Base-by-base conservation (phyloP, 1,284 basidiomycete genomes). In the Cutaneotrichosporon sp. region DNA sequence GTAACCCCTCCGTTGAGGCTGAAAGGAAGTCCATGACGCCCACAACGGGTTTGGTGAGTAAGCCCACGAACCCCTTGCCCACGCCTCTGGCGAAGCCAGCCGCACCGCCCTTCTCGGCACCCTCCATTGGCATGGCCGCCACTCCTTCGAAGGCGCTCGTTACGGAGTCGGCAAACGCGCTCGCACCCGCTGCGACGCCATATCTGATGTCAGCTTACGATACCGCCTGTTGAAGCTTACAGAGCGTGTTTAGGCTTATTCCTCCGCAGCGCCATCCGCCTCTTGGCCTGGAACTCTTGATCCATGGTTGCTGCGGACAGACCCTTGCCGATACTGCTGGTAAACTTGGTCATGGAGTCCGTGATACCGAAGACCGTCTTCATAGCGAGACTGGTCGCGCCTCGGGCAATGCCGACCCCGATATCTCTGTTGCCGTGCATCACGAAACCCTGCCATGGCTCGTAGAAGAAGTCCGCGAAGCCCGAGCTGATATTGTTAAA, bases 401-500 rank as follows among this genome's bases (percentile, higher is more conserved):
- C 92, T 79, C 93, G 89, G 3, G 96, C 96, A 52, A 99, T 91
- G n/a, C 96, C 92, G 58, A 94, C 84, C 1, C 96, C 96, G 17
- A 99, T 77, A 64, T 98, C 96, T 66, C 85, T 86, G 75, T 96
- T 93, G 16, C 96, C 96, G 67, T 96, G 92, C 84, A 97, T 90
- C 51, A 99, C 88, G 31, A 94, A 88, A 32, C 94, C 94, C 59
- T 96, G 88, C 79, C 94, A 97, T 9, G 96, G 96, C 75, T 97
- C 96, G 67, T 98, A 97, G 79, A 98, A 98, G 62, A 98, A 93
- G 72, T 98, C 96, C 43, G 89, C 88, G 8, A 98, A 90, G n/a
- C 96, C 96, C 22, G 92, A 97, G 68, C 90, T 94, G 68, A 99
- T 93, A 67, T 97, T 98, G 58, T 90, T 97, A 79, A 99, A 98